These are phyloP conservation scores for Meredithiella fracta DNA, from an alignment of 2,329 filamentous ascomycete genomes.

Conservation along the genomic window DNA sequence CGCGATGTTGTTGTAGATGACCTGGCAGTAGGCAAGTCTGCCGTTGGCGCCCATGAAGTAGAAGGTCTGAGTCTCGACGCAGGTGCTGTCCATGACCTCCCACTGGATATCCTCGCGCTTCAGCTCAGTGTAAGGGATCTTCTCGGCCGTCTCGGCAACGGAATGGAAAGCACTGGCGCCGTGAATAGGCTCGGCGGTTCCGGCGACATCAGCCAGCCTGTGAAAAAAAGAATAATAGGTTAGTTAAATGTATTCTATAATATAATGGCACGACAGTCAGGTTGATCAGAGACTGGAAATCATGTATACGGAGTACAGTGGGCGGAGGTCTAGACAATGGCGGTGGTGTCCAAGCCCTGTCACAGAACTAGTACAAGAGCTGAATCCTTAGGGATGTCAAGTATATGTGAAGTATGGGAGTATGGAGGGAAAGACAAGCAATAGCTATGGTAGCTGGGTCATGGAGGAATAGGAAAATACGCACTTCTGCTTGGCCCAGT, in stretches of 20 bases:
- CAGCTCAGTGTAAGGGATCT: slow-evolving; percentile 64
- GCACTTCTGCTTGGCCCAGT: slow-evolving; percentile 87
- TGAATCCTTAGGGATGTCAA: slow-evolving; percentile 17
- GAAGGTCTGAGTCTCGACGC: slow-evolving; percentile 88
- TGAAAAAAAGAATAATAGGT: slow-evolving; percentile 7
- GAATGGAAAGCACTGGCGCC: slow-evolving; percentile 75
- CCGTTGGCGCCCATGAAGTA: slow-evolving; percentile 74
- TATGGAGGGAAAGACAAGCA: slow-evolving; percentile 2
- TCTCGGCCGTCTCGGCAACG: slow-evolving; percentile 64
- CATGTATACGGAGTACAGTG: neutral
- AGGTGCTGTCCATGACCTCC: slow-evolving; percentile 64
- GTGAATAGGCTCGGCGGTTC: slow-evolving; percentile 93
- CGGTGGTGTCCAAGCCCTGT: neutral
- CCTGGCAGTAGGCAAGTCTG: slow-evolving; percentile 61
- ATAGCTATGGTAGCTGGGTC: neutral
- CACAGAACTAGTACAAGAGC: slow-evolving; percentile 10
- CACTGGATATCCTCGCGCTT: slow-evolving; percentile 68
- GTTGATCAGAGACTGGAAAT: neutral
- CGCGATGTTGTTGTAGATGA: slow-evolving; percentile 97
- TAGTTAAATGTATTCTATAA: neutral
- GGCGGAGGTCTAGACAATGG: neutral
- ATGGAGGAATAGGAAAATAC: slow-evolving; percentile 20
- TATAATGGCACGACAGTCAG: neutral
- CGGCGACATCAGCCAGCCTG: slow-evolving; percentile 64
- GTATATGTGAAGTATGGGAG: slow-evolving; percentile 6